Percentiles rank a stretch among this genome's conserved stretches.
phyloP scores from a whole-genome alignment of 495 filamentous ascomycete genomes.

The Thermochaetoides thermophila region DNA sequence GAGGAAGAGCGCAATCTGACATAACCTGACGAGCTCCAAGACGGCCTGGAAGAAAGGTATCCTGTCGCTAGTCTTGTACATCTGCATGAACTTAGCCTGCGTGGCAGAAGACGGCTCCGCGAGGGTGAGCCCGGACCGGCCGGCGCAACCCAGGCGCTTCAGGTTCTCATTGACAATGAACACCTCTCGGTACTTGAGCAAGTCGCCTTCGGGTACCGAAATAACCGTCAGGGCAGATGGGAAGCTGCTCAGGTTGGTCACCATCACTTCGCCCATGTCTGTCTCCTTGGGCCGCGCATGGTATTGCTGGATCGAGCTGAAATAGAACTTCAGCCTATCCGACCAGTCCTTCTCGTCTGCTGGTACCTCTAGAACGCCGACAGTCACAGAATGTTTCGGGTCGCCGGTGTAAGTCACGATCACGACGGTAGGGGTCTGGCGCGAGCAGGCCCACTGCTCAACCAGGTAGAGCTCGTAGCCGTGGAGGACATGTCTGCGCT shows the following conservation, averaged over 20 bases:
- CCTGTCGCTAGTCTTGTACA: conserved; percentile 75
- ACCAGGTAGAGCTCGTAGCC: conserved; percentile 93
- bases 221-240: conserved; percentile 83
- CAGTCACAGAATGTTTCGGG: conserved; percentile 55
- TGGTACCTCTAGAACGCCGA: conserved; percentile 73
- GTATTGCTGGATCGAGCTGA: conserved; percentile 68
- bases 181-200: conserved; percentile 61
- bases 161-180: conserved; percentile 94
- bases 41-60: conserved; percentile 64
- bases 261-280: conserved; percentile 69
- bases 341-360: conserved; percentile 73
- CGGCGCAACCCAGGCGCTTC: conserved; percentile 84
- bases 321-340: conserved; percentile 61
- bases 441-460: conserved; percentile 95
- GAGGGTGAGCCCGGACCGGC: conserved; percentile 71
- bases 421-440: conserved; percentile 75
- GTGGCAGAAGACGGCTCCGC: conserved; percentile 62
- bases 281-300: conserved; percentile 79
- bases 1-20: conserved; percentile 73
- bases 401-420: conserved; percentile 93
- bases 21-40: conserved; percentile 79
- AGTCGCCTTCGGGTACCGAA: conserved; percentile 71
- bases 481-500: conserved; percentile 48
- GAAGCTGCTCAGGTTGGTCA: conserved; percentile 83
- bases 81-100: conserved; percentile 78